A percentile compares a stretch with the other conserved stretches of the same genome.
Conservation (phyloP, 192 early-diverging fungal species). For the Backusella luteola region DNA sequence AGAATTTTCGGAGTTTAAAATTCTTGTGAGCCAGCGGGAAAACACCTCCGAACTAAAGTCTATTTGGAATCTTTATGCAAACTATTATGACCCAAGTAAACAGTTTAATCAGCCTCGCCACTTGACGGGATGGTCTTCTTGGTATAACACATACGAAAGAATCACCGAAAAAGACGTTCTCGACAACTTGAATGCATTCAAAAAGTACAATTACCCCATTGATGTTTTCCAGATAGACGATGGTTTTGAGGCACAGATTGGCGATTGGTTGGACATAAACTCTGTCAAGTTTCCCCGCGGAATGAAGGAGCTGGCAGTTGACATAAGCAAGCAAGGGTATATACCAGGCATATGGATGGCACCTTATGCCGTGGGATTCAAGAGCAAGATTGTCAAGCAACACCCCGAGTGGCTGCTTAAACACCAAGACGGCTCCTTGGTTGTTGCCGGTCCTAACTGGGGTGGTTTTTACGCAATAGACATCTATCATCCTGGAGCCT, state of each 20-base stretch:
- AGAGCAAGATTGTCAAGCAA: conserved; percentile 36
- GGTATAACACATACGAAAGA: conserved; percentile 46
- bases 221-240: conserved; percentile 53
- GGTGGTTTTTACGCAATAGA: conserved; percentile 45
- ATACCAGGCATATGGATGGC: conserved; percentile 48
- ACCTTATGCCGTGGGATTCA: conserved; percentile 41
- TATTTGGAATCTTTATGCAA: conserved; percentile 31
- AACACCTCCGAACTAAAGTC: conserved; percentile 15
- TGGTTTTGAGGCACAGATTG: conserved; percentile 43
- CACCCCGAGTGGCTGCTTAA: conserved; percentile 45
- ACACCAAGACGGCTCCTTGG: conserved; percentile 12
- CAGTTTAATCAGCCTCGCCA: conserved; percentile 16
- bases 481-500: conserved; percentile 43
- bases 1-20: background rate
- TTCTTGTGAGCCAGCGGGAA: conserved; percentile 15
- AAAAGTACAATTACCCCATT: conserved; percentile 37
- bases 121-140: conserved; percentile 44
- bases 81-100: conserved; percentile 24
- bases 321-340: conserved; percentile 35
- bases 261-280: conserved; percentile 46
- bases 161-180: conserved; percentile 41
- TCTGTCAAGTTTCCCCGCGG: conserved; percentile 41
- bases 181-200: conserved; percentile 27
- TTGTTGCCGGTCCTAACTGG: conserved; percentile 35
- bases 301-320: conserved; percentile 37